Evolutionary conservation across 768 basidiomycete genomes (phyloP).

Genomic region (Sistotremastrum niveocremeum): DNA sequence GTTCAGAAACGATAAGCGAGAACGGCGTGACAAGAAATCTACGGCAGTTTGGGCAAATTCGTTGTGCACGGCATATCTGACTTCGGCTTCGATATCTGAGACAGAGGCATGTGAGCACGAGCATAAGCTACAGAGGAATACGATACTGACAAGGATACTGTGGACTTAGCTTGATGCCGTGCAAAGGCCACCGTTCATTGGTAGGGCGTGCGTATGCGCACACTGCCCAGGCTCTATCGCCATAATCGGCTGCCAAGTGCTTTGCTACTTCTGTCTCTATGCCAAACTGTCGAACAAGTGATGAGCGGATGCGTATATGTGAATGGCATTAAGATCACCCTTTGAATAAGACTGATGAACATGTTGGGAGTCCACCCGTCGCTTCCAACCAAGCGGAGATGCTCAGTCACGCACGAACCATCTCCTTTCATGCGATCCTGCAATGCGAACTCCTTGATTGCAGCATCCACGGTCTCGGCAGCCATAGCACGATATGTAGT

Average conservation of each 20-base stretch:
- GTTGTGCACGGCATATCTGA: constrained; percentile 73
- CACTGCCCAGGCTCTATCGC: constrained; percentile 93
- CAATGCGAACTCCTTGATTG: constrained; percentile 66
- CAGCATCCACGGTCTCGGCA: constrained; percentile 82
- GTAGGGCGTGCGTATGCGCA: constrained; percentile 69
- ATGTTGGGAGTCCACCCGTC: constrained; percentile 93
- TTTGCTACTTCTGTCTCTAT: constrained; percentile 85
- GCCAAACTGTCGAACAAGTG: constrained; percentile 46
- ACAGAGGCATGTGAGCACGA: background rate
- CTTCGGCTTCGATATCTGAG: constrained; percentile 82
- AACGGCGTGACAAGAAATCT: constrained; percentile 86
- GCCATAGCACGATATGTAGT: constrained; percentile 97
- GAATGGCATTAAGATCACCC: constrained; percentile 32
- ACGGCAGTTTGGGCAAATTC: constrained; percentile 90
- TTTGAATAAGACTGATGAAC: constrained; percentile 92
- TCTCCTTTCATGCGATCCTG: constrained; percentile 36
- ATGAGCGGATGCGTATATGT: background rate
- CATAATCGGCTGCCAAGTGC: constrained; percentile 88
- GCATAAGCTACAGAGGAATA: background rate
- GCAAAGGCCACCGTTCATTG: constrained; percentile 71
- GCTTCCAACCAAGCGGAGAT: constrained; percentile 74
- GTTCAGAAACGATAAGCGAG: constrained; percentile 90
- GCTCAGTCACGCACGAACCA: constrained; percentile 54
- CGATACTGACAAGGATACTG: constrained; percentile 58
- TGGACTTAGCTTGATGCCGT: constrained; percentile 58